Evolutionary conservation across 2,329 filamentous ascomycete species (phyloP), one percentile per base, ranked within the genome.

Genomic region (Botryosphaeria dothidea): DNA sequence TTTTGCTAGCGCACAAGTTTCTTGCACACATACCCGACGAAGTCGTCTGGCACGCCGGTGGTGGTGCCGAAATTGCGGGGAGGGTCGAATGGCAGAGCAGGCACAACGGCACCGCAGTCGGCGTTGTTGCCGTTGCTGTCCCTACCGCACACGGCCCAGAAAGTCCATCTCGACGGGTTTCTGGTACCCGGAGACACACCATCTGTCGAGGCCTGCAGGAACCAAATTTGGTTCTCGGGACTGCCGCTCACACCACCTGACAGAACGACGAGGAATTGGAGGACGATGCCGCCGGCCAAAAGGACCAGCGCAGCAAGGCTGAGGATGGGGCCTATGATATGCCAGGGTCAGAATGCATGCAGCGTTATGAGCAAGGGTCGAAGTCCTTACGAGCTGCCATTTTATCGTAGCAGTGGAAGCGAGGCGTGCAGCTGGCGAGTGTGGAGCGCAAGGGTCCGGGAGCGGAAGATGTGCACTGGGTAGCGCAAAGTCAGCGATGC

Each of bases 161-260:
- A 96, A 38, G 93, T 96, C 94, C 94, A 98, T 80, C 94, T 89
- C 13, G 92, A 89, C 19, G 81, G 81, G 67, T 83, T 82, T 49
- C 77, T 76, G 1, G 85, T 71, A 58, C 83, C 68, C 61, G 89
- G 86, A 13, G 92, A 89, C 73, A 96, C 93, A 73, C 84, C 87
- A 34, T 80, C 81, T 0, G 93, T 97, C 74, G 91, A 85, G 71
- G 92, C 92, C 74, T 90, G 84, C 34, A 98, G 87, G 83, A 97
- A 97, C 80, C 92, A 97, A 69, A 93, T 92, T 66, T 88, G 81
- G 77, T 90, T 86, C 64, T 96, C 82, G 1, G 89, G 88, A 15
- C 72, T 80, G 48, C 73, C 75, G 71, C 87, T 81, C 65, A 81
- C 78, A 34, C 81, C 82, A 66, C 89, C 89, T 46, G 84, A 87